These are phyloP conservation scores for Aureobasidium melanogenum DNA, from an alignment of 2,329 filamentous ascomycete genomes.

Conservation along the genomic window DNA sequence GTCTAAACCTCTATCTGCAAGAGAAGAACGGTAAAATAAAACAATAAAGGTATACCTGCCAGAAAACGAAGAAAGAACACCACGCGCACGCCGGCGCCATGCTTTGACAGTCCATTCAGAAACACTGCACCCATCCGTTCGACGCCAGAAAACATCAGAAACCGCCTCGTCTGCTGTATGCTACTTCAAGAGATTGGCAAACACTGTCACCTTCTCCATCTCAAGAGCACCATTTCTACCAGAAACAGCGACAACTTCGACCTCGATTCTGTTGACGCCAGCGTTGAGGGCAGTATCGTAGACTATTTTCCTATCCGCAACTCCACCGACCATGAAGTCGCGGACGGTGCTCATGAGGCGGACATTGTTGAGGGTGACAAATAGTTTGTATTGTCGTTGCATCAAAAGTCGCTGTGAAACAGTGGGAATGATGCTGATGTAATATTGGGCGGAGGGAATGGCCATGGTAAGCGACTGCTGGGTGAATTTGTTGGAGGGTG, in stretches of 20 bases:
- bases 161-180: background rate
- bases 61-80: background rate
- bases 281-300: slow-evolving; percentile 66
- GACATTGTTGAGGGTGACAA: slow-evolving; percentile 61
- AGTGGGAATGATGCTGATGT: slow-evolving; percentile 61
- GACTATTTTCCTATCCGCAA: slow-evolving; percentile 45
- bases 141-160: background rate
- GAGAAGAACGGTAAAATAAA: background rate
- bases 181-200: slow-evolving; percentile 51
- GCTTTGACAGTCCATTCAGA: background rate
- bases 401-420: slow-evolving; percentile 45
- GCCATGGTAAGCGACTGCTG: slow-evolving; percentile 67
- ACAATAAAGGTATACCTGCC: slow-evolving; percentile 3
- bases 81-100: background rate
- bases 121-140: background rate
- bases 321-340: slow-evolving; percentile 35
- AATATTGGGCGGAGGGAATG: slow-evolving; percentile 57
- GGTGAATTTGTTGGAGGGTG: slow-evolving; percentile 55
- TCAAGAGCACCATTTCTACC: slow-evolving; percentile 44
- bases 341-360: slow-evolving; percentile 41
- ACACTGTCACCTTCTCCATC: slow-evolving; percentile 69
- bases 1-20: too few species aligned
- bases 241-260: slow-evolving; percentile 67
- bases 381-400: slow-evolving; percentile 65
- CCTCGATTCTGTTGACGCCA: slow-evolving; percentile 69